Evolutionary conservation across 345 rosid genomes (phyloP).

Genomic region (Turnera subulata): DNA sequence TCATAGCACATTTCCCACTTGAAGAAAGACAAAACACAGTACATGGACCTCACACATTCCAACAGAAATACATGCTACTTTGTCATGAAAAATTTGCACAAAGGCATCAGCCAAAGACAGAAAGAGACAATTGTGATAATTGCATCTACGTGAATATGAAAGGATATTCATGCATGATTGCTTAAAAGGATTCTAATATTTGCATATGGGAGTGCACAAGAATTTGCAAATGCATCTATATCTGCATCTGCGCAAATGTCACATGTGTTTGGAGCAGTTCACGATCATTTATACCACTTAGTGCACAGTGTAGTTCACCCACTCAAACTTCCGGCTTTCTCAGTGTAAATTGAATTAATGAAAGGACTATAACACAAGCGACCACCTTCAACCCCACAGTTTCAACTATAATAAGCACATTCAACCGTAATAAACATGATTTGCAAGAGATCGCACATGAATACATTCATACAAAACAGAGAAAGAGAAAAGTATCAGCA

Average conservation of each 20-base stretch:
- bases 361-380: neutral
- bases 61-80: no score
- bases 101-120: no score
- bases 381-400: neutral
- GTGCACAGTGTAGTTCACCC: neutral
- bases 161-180: no score
- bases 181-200: no score
- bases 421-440: neutral
- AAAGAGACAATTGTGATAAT: no score
- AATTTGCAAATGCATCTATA: no score
- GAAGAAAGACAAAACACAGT: neutral
- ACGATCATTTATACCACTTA: no score
- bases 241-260: no score
- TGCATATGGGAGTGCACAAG: no score
- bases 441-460: neutral
- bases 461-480: neutral
- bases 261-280: no score
- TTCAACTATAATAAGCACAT: neutral
- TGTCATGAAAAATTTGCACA: no score
- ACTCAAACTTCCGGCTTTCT: neutral
- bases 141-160: no score
- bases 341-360: neutral
- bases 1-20: conserved; percentile 1
- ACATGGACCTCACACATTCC: neutral
- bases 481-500: conserved; percentile 13